A percentile compares a stretch with the other conserved stretches of the same genome.
phyloP scores from a whole-genome alignment of 805 yeast genomes.

The Suhomyces prunicola region DNA sequence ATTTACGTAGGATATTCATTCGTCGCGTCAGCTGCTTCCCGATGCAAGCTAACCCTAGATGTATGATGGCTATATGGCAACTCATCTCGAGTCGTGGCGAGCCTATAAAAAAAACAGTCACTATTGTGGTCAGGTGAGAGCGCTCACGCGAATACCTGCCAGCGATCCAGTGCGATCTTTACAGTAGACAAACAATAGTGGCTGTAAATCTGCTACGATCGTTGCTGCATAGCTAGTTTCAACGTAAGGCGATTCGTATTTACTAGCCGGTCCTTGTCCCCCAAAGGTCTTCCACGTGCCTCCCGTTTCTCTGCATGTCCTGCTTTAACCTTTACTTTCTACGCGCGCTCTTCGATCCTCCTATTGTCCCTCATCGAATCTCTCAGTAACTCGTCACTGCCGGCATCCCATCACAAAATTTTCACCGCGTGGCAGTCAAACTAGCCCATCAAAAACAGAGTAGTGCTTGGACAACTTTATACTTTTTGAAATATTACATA shows the following conservation, averaged over 20 bases:
- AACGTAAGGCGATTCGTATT: not conserved
- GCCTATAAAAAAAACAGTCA: constrained; percentile 3
- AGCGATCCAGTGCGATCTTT: not conserved
- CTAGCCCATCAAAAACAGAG: not conserved
- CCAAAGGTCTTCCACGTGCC: not conserved
- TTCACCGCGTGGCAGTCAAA: constrained; percentile 4
- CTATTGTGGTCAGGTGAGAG: not conserved
- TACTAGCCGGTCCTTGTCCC: not conserved
- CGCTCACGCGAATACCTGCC: not conserved
- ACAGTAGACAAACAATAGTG: not conserved
- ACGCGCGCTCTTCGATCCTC: not conserved
- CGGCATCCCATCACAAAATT: constrained; percentile 6
- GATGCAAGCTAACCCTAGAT: not conserved
- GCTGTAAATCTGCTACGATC: not conserved
- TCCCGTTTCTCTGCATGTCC: not conserved
- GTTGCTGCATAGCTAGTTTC: not conserved
- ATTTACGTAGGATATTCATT: not conserved
- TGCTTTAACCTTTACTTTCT: not conserved
- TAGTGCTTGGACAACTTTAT: not conserved
- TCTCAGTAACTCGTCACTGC: not conserved
- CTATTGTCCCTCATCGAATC: not conserved
- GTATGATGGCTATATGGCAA: not conserved
- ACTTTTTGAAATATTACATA: not conserved
- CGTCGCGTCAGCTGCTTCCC: not conserved
- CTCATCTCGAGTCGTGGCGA: not conserved